Evolutionary conservation across 352 stramenopile genomes (phyloP).

Genomic region (Phytophthora uliginosa): DNA sequence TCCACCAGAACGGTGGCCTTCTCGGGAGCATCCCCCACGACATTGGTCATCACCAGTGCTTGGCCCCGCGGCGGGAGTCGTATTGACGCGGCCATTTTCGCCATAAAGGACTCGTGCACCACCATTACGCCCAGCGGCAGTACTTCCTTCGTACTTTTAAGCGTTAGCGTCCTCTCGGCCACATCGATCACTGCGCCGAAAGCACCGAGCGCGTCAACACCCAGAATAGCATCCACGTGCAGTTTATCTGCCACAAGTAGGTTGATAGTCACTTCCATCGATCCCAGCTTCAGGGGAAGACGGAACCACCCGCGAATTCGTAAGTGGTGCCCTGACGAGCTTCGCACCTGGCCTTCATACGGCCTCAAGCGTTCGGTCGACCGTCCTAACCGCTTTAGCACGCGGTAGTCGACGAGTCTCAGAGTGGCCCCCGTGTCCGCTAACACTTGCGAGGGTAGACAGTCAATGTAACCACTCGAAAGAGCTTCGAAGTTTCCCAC

Average conservation of each 20-base stretch:
- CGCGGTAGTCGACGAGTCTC: not conserved
- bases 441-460: not conserved
- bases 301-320: not conserved
- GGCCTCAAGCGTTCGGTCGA: not conserved
- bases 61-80: not conserved
- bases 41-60: not conserved
- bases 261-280: not conserved
- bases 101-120: not conserved
- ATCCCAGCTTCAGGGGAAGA: not conserved
- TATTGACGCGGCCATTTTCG: not conserved
- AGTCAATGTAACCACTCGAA: not conserved
- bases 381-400: not conserved
- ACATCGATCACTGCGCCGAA: constrained; percentile 10
- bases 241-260: not conserved
- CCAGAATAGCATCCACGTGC: not conserved
- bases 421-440: not conserved
- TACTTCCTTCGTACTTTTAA: not conserved
- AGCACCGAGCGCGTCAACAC: not conserved
- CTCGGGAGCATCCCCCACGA: not conserved
- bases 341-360: not conserved
- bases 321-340: not conserved
- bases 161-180: not conserved
- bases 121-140: not conserved
- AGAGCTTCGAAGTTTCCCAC: not conserved
- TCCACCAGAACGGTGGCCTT: not conserved